These are phyloP conservation scores for Mucor ambiguus DNA, from an alignment of 371 early-diverging fungal genomes.

Conservation along the genomic window DNA sequence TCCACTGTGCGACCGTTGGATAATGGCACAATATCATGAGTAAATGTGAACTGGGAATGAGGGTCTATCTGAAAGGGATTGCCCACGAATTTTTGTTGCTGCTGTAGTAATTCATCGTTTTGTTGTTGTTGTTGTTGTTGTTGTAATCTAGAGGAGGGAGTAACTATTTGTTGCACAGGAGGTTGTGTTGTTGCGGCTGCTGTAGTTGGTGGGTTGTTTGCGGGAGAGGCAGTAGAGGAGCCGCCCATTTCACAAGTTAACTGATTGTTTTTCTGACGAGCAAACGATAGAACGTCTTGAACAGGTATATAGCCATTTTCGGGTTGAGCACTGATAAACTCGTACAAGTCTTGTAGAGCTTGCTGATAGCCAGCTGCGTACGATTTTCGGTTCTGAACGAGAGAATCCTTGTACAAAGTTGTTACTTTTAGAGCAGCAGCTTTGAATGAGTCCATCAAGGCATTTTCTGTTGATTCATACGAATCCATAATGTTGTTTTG, in stretches of 20 bases:
- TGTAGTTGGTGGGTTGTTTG: not conserved
- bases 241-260: slow-evolving; percentile 37
- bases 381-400: slow-evolving; percentile 62
- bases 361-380: slow-evolving; percentile 75
- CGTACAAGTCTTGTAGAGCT: slow-evolving; percentile 69
- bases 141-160: not conserved
- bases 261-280: slow-evolving; percentile 51
- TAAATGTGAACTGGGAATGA: slow-evolving; percentile 50
- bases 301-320: slow-evolving; percentile 54
- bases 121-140: too few relatives aligned
- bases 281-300: slow-evolving; percentile 58
- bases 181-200: not conserved
- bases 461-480: slow-evolving; percentile 57
- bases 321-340: slow-evolving; percentile 50
- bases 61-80: slow-evolving; percentile 51
- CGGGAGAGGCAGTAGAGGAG: not conserved
- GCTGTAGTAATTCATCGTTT: slow-evolving; percentile 13
- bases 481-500: slow-evolving; percentile 36
- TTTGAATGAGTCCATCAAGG: slow-evolving; percentile 64
- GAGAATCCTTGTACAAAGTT: slow-evolving; percentile 71
- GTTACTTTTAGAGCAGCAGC: slow-evolving; percentile 73
- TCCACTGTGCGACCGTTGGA: slow-evolving; percentile 13
- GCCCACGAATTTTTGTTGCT: slow-evolving; percentile 8
- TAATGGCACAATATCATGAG: slow-evolving; percentile 22
- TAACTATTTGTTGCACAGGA: not conserved